Evolutionary conservation across 208 protist species (phyloP), one percentile per base, ranked within the genome.

Genomic region (Trypanosoma scelopori): DNA sequence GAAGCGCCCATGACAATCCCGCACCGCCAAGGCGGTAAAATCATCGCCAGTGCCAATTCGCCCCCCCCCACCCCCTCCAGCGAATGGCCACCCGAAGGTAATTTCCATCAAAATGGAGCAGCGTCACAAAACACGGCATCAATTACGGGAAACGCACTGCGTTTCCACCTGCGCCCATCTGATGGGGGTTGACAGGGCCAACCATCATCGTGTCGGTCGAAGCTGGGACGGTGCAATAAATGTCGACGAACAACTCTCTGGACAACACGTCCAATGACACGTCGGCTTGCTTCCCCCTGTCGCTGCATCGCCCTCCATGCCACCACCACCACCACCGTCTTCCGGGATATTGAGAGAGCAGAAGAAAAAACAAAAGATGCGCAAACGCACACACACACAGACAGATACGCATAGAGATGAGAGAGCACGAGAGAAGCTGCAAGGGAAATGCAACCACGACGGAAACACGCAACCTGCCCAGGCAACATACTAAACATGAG

Each of bases 161-260:
- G n/a, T n/a, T n/a, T n/a, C n/a, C n/a, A n/a, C n/a, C n/a, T n/a
- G n/a, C n/a, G n/a, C n/a, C n/a, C n/a, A n/a, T n/a, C n/a, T n/a
- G n/a, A n/a, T n/a, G n/a, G n/a, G n/a, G n/a, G n/a, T n/a, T n/a
- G n/a, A n/a, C n/a, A n/a, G n/a, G n/a, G n/a, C n/a, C n/a, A n/a
- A n/a, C n/a, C n/a, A n/a, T n/a, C n/a, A n/a, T n/a, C n/a, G n/a
- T n/a, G n/a, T n/a, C n/a, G n/a, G n/a, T n/a, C 46, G 18, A 64
- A 15, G 27, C 32, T 64, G 23, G 28, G 25, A 22, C 58, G 45
- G 22, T 43, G 46, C 35, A 64, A 28, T 28, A 53, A 53, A 64
- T 64, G 58, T 18, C 58, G 45, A n/a, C 46, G 58, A 5, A 53
- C 58, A 53, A 55, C 28, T 41, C 58, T 42, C 18, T 64, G 45